Conservation (phyloP, 169 alveolate species). For the Ichthyophthirius multifiliis region DNA sequence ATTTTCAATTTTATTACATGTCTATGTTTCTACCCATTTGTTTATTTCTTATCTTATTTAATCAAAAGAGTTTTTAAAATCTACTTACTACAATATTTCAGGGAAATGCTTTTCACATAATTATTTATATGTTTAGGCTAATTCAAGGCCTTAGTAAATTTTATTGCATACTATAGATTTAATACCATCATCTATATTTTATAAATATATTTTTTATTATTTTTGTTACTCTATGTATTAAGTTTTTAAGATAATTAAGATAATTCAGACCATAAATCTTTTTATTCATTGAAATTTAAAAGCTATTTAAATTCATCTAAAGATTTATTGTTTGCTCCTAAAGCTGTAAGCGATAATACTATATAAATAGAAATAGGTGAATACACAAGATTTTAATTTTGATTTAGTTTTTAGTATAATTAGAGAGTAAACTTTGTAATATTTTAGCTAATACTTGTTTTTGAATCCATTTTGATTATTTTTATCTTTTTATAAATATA, state of each 20-base stretch:
- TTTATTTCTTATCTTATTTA: neutral
- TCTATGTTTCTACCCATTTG: neutral
- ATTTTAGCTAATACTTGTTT: neutral
- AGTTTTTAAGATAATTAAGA: neutral
- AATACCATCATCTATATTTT: neutral
- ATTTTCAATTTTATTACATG: neutral
- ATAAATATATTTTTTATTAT: too few relatives aligned
- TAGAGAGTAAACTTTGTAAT: neutral
- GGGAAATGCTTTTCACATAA: neutral
- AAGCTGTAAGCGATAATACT: neutral
- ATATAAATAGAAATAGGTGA: neutral
- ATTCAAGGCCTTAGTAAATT: neutral
- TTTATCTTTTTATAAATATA: too few relatives aligned
- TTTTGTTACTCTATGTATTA: too few relatives aligned
- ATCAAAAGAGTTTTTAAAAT: neutral
- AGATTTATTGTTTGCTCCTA: neutral
- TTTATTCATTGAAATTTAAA: neutral
- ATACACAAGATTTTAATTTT: neutral
- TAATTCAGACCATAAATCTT: neutral
- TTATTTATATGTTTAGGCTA: neutral
- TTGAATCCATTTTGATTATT: too few relatives aligned
- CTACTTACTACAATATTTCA: neutral
- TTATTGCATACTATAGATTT: neutral
- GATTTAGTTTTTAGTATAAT: neutral
- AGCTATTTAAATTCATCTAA: neutral